A percentile compares a stretch with the other conserved stretches of the same genome.
These are phyloP conservation scores for Tulasnella sp. DNA, from an alignment of 768 basidiomycete species.

Conservation along the genomic window DNA sequence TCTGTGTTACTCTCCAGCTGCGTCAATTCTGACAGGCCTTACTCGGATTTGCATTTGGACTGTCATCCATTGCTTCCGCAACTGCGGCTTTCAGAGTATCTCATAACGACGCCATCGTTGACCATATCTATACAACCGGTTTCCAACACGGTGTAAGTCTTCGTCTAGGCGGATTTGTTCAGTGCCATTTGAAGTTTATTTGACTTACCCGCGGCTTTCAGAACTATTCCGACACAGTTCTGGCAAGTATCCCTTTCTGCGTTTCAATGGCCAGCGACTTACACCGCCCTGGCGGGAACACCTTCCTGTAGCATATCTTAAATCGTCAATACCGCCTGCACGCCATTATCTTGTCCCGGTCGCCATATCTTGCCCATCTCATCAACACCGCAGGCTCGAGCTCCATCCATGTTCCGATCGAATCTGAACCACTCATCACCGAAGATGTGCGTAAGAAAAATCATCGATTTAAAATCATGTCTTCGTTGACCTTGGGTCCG, in stretches of 20 bases:
- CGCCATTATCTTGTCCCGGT: constrained; percentile 80
- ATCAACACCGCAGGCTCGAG: constrained; percentile 70
- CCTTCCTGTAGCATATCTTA: constrained; percentile 20
- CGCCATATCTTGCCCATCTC: constrained; percentile 80
- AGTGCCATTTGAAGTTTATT: constrained; percentile 4
- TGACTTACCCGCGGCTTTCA: constrained; percentile 34
- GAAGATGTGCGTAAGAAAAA: constrained; percentile 57
- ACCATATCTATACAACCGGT: constrained; percentile 72
- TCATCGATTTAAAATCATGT: not conserved
- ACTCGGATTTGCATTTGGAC: constrained; percentile 25
- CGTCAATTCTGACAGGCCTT: not conserved
- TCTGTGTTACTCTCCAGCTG: not conserved
- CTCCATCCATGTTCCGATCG: constrained; percentile 69
- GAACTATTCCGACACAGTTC: constrained; percentile 79
- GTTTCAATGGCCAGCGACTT: not conserved
- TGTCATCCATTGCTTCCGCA: not conserved
- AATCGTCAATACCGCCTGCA: constrained; percentile 59
- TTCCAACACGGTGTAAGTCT: constrained; percentile 75
- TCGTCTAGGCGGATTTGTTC: constrained; percentile 25
- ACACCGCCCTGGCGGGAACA: not conserved
- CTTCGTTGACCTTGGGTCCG: not conserved
- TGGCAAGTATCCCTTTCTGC: constrained; percentile 44
- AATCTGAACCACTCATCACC: constrained; percentile 76
- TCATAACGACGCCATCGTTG: constrained; percentile 74
- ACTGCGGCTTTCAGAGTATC: constrained; percentile 37